Evolutionary conservation across 2,329 filamentous ascomycete species (phyloP), one percentile per base, ranked within the genome.

Genomic region (Amauroascus niger): DNA sequence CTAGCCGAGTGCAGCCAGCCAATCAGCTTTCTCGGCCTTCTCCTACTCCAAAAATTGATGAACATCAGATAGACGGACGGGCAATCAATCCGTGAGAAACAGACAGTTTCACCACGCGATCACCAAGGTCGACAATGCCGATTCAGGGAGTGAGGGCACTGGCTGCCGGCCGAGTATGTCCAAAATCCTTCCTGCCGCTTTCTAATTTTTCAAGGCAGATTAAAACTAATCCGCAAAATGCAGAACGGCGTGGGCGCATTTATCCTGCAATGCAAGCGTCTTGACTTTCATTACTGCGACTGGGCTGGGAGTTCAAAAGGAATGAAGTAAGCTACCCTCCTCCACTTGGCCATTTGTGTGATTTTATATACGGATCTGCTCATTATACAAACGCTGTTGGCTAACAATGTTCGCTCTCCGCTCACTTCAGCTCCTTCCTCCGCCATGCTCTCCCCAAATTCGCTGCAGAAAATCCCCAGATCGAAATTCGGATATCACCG

Each of bases 251-350:
- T 97, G 62, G 91, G 91, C 65, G 87, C 90, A 69, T 97, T 97
- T 77, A 88, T 98, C 72, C 81, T 96, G 55, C 91, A 95, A 76
- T 98, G 93, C 82, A 95, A 88, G 78, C 87, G 85, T 67, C 77
- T 98, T 70, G 88, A 95, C 70, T 88, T 98, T 67, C 87, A 95
- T 75, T 98, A 95, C 76, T 97, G 93, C 77, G 89, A 97, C 78
- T 90, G 86, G 81, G 88, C 87, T 55, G 93, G 90, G 59, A 95
- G 88, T 70, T 97, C 91, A 35, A 82, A 76, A 65, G 93, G 93
- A 67, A 96, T 97, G 89, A 93, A 95, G 87, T 93, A 77, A 59
- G 79, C 67, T n/a, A 20, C 43, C 39, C 47, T 13, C 16, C 11
- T 50, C 16, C 16, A 47, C 30, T 52, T 55, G 44, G 53, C 18